Evolutionary conservation across 768 basidiomycete genomes (phyloP), one percentile per base, ranked within the genome.

Genomic region (Pleurotus ostreatus): DNA sequence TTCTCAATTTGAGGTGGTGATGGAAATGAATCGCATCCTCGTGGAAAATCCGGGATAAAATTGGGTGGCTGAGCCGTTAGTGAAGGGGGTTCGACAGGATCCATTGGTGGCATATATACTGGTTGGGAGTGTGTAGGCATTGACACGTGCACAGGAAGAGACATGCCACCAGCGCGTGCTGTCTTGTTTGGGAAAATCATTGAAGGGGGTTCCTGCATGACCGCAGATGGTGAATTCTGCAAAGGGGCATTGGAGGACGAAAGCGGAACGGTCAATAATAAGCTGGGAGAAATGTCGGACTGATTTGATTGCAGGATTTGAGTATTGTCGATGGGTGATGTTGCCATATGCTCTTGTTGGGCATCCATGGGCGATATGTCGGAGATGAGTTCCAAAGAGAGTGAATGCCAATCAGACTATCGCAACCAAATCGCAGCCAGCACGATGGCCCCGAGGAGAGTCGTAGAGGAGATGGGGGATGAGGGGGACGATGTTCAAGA

Each of bases 41-140:
- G 45, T 6, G 64, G 62, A 41, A 79, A 73, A 65, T 80, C 77
- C 16, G 78, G 59, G 47, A 80, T 62, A 60, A 78, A 77, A 45
- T 65, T 63, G 15, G 75, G 68, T 4, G 73, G 61, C 15, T 73
- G 63, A 45, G 61, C 65, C 23, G 67, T 49, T 22, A 62, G 57
- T 26, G 66, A 65, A 20, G 64, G 48, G 53, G 67, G 49, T 8
- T 66, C 62, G 39, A 68, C 59, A 16, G 62, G 58, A 37, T 76
- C 74, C 68, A 77, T 70, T 30, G 71, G 45, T 34, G 66, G 64
- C 62, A 80, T 69, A 56, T 72, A 76, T 38, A 63, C 49, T 39
- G 72, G 55, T 51, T 71, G 60, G 20, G 72, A 55, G 30, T 75
- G 65, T 55, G 78, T 72, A 49, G 76, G 46, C 48, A 74, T 66